Conservation (phyloP, 306 rosid genomes). For the Sechiopsis laciniata region DNA sequence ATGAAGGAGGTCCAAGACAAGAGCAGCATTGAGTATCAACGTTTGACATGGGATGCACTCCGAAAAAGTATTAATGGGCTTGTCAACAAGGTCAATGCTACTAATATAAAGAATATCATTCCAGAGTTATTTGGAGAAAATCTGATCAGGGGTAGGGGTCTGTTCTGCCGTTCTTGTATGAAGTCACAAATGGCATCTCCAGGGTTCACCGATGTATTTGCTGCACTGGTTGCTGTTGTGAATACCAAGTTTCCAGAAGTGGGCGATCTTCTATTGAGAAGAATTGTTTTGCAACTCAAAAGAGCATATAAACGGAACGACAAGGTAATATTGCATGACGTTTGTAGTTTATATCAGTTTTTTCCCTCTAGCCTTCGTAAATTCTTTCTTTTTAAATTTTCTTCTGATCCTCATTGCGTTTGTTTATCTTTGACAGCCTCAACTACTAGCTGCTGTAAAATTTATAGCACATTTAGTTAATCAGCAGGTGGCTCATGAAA, state of each 20-base stretch:
- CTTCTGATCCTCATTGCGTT: conserved; percentile 1
- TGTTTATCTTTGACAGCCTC: conserved; percentile 50
- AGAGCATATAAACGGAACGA: conserved; percentile 90
- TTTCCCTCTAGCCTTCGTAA: neutral
- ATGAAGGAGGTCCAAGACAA: conserved; percentile 85
- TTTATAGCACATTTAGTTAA: conserved; percentile 89
- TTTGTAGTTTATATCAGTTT: neutral
- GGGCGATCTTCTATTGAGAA: conserved; percentile 76
- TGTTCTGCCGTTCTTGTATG: conserved; percentile 91
- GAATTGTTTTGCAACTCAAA: conserved; percentile 84
- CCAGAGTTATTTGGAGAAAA: conserved; percentile 77
- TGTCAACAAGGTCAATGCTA: conserved; percentile 88
- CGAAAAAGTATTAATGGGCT: conserved; percentile 91
- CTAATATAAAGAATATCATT: conserved; percentile 76
- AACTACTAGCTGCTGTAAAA: conserved; percentile 89
- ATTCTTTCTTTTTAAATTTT: neutral
- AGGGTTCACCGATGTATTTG: conserved; percentile 80
- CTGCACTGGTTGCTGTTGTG: conserved; percentile 86
- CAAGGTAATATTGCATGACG: conserved; percentile 46
- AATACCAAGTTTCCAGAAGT: conserved; percentile 91
- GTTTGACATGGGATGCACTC: conserved; percentile 94
- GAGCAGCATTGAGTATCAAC: conserved; percentile 73
- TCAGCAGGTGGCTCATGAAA: conserved; percentile 90
- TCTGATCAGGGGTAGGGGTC: conserved; percentile 84
- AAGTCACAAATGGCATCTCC: conserved; percentile 97